Evolutionary conservation across 176 grass and related monocot species (phyloP).

Genomic region (Hordeum marinum): DNA sequence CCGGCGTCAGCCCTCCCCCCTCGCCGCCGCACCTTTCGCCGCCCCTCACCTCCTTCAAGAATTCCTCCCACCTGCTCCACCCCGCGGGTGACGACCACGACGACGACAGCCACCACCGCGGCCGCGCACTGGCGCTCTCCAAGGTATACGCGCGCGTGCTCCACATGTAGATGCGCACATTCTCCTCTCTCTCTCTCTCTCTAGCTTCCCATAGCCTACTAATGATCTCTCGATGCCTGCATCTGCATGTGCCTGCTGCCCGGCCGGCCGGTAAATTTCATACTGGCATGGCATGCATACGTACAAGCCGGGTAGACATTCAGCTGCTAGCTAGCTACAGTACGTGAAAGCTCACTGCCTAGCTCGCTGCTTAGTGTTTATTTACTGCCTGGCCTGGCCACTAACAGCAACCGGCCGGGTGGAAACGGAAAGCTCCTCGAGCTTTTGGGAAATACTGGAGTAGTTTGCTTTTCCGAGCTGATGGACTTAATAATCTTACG

Average conservation of each 20-base stretch:
- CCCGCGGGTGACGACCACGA: conserved; percentile 20
- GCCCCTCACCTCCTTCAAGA: conserved; percentile 18
- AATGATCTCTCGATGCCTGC: not conserved
- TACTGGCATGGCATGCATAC: not conserved
- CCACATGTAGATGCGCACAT: not conserved
- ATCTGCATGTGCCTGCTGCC: not conserved
- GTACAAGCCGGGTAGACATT: not conserved
- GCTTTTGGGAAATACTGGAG: conserved; percentile 9
- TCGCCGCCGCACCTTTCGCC: not conserved
- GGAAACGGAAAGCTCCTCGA: conserved; percentile 16
- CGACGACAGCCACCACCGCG: not conserved
- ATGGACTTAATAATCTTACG: not conserved
- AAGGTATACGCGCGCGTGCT: conserved; percentile 18
- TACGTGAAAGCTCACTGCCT: not conserved
- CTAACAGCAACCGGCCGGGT: conserved; percentile 13
- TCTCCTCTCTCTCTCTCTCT: not conserved
- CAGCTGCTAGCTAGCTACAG: conserved; percentile 7
- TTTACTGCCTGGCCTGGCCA: not conserved
- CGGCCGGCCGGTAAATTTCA: not conserved
- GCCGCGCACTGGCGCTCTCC: conserved; percentile 29
- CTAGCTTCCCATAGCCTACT: not conserved
- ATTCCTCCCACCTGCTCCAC: conserved; percentile 35
- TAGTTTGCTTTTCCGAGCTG: not conserved
- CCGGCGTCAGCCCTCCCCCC: not conserved
- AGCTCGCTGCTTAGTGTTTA: not conserved